These are phyloP conservation scores for Gnomoniopsis sp. DNA, from an alignment of 2,329 filamentous ascomycete genomes.

Conservation along the genomic window DNA sequence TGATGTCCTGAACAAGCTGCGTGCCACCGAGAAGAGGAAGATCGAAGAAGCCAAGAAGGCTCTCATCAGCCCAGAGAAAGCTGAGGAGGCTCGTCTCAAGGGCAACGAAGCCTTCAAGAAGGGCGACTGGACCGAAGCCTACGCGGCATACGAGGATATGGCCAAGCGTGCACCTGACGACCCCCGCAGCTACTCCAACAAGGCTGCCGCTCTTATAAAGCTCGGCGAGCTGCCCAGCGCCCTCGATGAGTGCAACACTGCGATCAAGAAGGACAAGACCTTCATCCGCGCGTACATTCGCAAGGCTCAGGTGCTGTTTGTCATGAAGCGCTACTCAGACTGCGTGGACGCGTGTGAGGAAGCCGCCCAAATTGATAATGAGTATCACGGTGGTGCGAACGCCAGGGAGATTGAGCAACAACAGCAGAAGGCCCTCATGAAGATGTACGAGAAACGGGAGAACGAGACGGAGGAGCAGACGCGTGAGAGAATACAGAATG, in stretches of 20 bases:
- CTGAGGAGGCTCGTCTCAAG: constrained; percentile 90
- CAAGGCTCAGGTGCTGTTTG: constrained; percentile 92
- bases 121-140: constrained; percentile 89
- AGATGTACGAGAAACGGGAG: constrained; percentile 86
- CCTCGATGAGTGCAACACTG: constrained; percentile 85
- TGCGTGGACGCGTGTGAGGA: constrained; percentile 86
- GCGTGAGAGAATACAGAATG: constrained; percentile 81
- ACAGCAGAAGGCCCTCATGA: constrained; percentile 85
- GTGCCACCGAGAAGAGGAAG: constrained; percentile 84
- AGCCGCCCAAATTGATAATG: constrained; percentile 72
- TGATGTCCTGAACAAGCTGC: constrained; percentile 89
- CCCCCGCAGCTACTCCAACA: constrained; percentile 93
- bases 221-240: constrained; percentile 93
- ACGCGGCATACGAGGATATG: constrained; percentile 95
- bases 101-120: constrained; percentile 98
- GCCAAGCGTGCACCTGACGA: constrained; percentile 92
- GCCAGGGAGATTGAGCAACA: constrained; percentile 89
- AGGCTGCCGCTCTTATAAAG: constrained; percentile 94
- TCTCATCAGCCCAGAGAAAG: constrained; percentile 87
- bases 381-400: constrained; percentile 68
- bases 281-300: constrained; percentile 97
- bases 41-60: constrained; percentile 69
- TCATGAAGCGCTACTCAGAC: constrained; percentile 98
- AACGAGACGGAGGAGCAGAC: constrained; percentile 97
- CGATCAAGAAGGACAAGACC: constrained; percentile 84